Base-by-base conservation (phyloP, 495 filamentous ascomycete genomes). In the Podospora fimiseda region DNA sequence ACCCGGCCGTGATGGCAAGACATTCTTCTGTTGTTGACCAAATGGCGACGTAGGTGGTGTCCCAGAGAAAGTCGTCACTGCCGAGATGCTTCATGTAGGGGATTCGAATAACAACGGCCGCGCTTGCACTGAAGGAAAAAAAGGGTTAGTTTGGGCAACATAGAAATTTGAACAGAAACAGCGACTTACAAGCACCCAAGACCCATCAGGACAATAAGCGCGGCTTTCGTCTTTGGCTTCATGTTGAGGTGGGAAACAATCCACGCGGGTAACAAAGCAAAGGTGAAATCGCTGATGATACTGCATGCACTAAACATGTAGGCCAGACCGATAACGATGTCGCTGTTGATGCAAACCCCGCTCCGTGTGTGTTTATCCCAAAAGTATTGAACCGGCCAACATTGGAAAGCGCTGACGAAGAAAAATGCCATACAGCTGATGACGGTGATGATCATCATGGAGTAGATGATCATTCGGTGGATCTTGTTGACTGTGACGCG, bases 371-470 rank as follows among this genome's bases (percentile, higher is more conserved):
- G 48, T 14, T 57, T 49, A 23, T 63, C 55, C 73, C 72, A 77
- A 56, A 70, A 74, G 51, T 58, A 63, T 11, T 53, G 45, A 16
- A 68, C 54, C 8, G 71, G 71, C 39, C 57, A 19, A 55, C 76
- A 80, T 50, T 78, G 74, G 24, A 78, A 63, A 39, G 73, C 38
- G 53, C 68, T 61, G 43, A 74, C 43, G 40, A 78, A 63, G 55
- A 74, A 68, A 61, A 65, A 77, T 27, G 49, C 57, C 7, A 50
- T 14, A 41, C 67, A 57, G 33, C 65, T 71, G 50, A 73, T 5
- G 11, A 62, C 56, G 1, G 66, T 60, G 3, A 62, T 50, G 11
- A 40, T 18, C 27, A 70, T 60, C 1, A 62, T 44, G 0, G 55
- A 30, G 33, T 58, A 59, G 47, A 77, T 67, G 46, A 71, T 68